Evolutionary conservation across 169 alveolate species (phyloP), one percentile per base, ranked within the genome.

Genomic region (Cryptosporidium sp.): DNA sequence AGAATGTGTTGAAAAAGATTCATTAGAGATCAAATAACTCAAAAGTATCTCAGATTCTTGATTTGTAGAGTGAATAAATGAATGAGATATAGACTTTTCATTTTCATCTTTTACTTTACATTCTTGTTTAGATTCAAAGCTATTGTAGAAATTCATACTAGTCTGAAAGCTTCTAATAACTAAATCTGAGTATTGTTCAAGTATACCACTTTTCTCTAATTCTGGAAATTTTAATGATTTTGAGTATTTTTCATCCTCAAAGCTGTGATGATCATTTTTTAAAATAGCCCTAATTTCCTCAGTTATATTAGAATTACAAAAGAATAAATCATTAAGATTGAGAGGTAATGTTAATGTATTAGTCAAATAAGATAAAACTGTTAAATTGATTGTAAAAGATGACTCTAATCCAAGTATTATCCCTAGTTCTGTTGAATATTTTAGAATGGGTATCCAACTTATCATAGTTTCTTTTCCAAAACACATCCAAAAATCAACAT

Each of bases 401-500:
- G 70, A 29, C 4, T 73, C 86, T 9, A 73, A 26, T 3, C 51
- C 48, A 7, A 73, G 68, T 37, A 73, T 73, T 0, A 73, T 51
- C 12, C 86, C 52, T n/a, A 73, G 2, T 60, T 73, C 86, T 16
- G 70, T 35, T 31, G 52, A 56, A 31, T 37, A 33, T 16, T 56
- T 73, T 35, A 73, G 39, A 37, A 73, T 73, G 7, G 56, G 29
- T 21, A 73, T 73, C 86, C 86, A 73, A 26, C 37, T 53, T 18
- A 37, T 23, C 56, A 60, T 16, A 23, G 48, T 31, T 1, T 73
- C 86, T 16, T 60, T 73, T 2, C 68, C 68, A 31, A 73, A 53
- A 18, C 52, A 73, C 18, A 73, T n/a, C 86, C 86, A 73, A 21
- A 73, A 73, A 18, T 73, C 72, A n/a, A 73, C 48, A 73, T 73